These are phyloP conservation scores for Incumbomyces delicatus DNA, from an alignment of 2,329 filamentous ascomycete genomes.

Conservation along the genomic window DNA sequence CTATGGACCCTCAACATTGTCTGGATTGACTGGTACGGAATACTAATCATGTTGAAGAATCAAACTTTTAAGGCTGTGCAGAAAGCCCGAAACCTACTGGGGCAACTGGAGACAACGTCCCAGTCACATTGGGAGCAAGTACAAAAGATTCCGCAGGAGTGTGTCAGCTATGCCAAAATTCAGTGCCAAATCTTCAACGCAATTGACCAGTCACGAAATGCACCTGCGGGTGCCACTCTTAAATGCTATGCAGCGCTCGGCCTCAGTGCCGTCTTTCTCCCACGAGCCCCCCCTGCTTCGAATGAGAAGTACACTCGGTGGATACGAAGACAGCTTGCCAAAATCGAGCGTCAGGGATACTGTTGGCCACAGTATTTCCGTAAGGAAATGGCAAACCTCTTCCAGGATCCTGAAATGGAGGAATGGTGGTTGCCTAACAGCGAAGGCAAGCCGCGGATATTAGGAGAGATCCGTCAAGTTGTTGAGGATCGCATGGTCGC, in stretches of 20 bases:
- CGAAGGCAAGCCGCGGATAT: constrained; percentile 61
- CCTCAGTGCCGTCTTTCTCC: constrained; percentile 70
- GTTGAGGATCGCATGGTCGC: constrained; percentile 59
- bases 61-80: constrained; percentile 53
- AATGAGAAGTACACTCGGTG: constrained; percentile 66
- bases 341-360: constrained; percentile 68
- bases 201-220: constrained; percentile 60
- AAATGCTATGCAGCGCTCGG: constrained; percentile 66
- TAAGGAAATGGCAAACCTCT: constrained; percentile 63
- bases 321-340: constrained; percentile 68
- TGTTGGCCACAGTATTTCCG: constrained; percentile 70
- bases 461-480: constrained; percentile 69
- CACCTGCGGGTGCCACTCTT: constrained; percentile 60
- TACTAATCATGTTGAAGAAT: constrained; percentile 70
- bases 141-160: constrained; percentile 37
- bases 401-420: constrained; percentile 49
- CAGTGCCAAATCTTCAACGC: constrained; percentile 73
- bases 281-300: constrained; percentile 32
- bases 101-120: background rate
- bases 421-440: constrained; percentile 87
- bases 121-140: background rate
- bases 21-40: constrained; percentile 65
- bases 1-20: constrained; percentile 67
- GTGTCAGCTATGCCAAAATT: constrained; percentile 54
- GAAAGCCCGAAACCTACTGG: constrained; percentile 5